Evolutionary conservation across 2,329 filamentous ascomycete genomes (phyloP).

Genomic region (Neobulgaria alba): DNA sequence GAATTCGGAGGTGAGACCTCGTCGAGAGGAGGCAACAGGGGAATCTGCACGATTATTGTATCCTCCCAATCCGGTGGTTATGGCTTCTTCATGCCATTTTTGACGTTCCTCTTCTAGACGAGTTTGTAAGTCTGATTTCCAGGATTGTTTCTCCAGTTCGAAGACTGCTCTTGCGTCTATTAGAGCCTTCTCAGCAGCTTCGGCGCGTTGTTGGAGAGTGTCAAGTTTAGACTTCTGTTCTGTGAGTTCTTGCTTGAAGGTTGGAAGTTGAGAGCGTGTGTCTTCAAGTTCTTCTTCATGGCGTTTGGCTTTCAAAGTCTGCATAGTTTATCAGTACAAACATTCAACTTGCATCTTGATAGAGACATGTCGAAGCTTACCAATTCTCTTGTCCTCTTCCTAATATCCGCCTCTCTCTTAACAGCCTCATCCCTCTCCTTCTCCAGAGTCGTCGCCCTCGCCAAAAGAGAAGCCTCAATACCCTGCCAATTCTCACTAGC

Average conservation of each 20-base stretch:
- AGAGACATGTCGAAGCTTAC: slow-evolving; percentile 53
- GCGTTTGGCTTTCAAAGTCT: slow-evolving; percentile 52
- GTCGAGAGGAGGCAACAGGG: slow-evolving; percentile 23
- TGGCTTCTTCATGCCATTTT: slow-evolving; percentile 45
- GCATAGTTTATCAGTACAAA: slow-evolving; percentile 24
- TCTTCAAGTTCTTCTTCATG: slow-evolving; percentile 78
- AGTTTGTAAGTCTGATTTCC: slow-evolving; percentile 47
- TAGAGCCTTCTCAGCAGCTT: slow-evolving; percentile 57
- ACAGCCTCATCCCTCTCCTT: slow-evolving; percentile 84
- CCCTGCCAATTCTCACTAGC: slow-evolving; percentile 97
- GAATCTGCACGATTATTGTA: slow-evolving; percentile 28
- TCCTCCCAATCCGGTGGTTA: slow-evolving; percentile 17
- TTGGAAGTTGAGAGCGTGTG: slow-evolving; percentile 53
- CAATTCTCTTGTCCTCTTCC: slow-evolving; percentile 81
- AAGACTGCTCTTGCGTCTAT: slow-evolving; percentile 47
- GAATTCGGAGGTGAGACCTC: slow-evolving; percentile 27
- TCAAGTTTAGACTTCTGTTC: slow-evolving; percentile 51
- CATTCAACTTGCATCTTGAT: not conserved
- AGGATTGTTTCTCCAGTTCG: slow-evolving; percentile 48
- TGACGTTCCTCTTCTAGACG: slow-evolving; percentile 56
- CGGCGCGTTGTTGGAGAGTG: slow-evolving; percentile 53
- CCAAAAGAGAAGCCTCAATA: slow-evolving; percentile 78
- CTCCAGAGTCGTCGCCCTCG: slow-evolving; percentile 69
- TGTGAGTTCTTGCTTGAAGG: slow-evolving; percentile 54
- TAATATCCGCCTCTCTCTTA: slow-evolving; percentile 75